Base-by-base conservation (phyloP, 75 land plant species). In the Pinus tabuliformis region DNA sequence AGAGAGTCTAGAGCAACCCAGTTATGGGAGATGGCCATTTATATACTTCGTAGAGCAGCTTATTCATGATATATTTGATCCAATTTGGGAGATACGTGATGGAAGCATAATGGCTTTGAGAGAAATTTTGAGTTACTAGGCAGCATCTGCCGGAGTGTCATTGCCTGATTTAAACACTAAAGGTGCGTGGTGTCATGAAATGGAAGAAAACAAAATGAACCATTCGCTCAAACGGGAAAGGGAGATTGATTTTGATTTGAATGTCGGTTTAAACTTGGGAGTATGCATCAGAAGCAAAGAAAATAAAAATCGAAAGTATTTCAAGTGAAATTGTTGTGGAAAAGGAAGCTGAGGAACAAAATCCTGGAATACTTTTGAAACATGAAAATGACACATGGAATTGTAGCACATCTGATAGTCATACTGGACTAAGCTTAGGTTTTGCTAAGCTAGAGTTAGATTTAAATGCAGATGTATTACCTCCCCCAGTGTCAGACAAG, bases 81-180 rank as follows among this genome's bases (percentile, higher is more conserved):
- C 88, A 94, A 98, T 88, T 45, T 97, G 99, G 99, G 99, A 97
- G 77, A 78, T 94, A 57, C 97, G 97, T 59, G 98, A 97, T 87
- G 99, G 99, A 61, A 89, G 95, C 80, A 86, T 89, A 8, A 97
- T 97, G 99, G 97, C 98, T 70, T 81, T 97, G 80, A 89, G 99
- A 79, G 99, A 97, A 82, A 94, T 97, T n/a, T n/a, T n/a, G n/a
- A n/a, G n/a, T n/a, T n/a, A n/a, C n/a, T n/a, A n/a, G n/a, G n/a
- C n/a, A n/a, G n/a, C n/a, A n/a, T n/a, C n/a, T n/a, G n/a, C n/a
- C n/a, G n/a, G n/a, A n/a, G n/a, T n/a, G n/a, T n/a, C n/a, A n/a
- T n/a, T n/a, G n/a, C n/a, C n/a, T n/a, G n/a, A n/a, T n/a, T n/a
- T n/a, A n/a, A n/a, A n/a, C n/a, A n/a, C n/a, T n/a, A n/a, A n/a